Conservation (phyloP, 164 flowering plant genomes). For the Macadamia integrifolia region DNA sequence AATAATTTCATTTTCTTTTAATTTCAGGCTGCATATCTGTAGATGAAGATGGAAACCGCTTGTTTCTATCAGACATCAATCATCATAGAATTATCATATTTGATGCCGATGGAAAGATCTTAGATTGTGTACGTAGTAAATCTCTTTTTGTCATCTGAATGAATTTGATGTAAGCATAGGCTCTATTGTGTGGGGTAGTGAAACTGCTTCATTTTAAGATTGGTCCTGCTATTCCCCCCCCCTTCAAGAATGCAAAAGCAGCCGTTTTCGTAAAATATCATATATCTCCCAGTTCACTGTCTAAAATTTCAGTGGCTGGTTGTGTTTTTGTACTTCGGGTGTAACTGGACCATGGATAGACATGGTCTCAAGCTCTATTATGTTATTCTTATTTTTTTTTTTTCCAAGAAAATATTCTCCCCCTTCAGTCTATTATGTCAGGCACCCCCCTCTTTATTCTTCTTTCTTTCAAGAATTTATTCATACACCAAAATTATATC, state of each 20-base stretch:
- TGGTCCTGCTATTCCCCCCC: neutral
- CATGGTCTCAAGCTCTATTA: too few species aligned
- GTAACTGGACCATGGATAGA: too few species aligned
- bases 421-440: too few species aligned
- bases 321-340: neutral
- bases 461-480: too few species aligned
- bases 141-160: neutral
- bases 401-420: neutral
- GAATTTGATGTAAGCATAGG: neutral
- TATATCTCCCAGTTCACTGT: neutral
- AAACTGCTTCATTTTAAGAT: neutral
- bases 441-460: too few species aligned
- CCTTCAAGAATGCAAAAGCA: neutral
- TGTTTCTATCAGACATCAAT: conserved; percentile 84
- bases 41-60: conserved; percentile 57
- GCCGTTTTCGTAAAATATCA: neutral
- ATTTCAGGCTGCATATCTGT: conserved; percentile 69
- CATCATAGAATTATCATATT: conserved; percentile 76
- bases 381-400: neutral
- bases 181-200: neutral
- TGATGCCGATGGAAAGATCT: conserved; percentile 52
- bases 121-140: conserved; percentile 68
- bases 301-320: neutral
- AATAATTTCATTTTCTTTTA: neutral
- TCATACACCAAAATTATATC: too few species aligned